Conservation (phyloP, 2,329 filamentous ascomycete genomes). For the Alternaria incomplexa region DNA sequence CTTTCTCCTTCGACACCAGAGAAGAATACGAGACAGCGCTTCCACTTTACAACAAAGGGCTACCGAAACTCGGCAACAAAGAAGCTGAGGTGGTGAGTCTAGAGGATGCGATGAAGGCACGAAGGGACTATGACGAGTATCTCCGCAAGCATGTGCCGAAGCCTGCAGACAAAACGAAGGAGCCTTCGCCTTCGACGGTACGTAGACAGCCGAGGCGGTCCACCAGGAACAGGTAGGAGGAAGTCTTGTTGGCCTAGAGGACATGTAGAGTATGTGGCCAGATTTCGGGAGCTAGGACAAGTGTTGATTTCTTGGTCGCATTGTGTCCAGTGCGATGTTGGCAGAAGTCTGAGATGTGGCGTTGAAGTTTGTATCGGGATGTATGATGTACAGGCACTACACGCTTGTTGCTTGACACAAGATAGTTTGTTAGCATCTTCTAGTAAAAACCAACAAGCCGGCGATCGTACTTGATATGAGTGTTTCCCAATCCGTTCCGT, state of each 20-base stretch:
- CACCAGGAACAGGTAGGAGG: background rate
- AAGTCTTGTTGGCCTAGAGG: background rate
- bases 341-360: background rate
- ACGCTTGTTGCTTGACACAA: background rate
- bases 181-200: background rate
- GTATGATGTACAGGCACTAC: background rate
- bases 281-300: background rate
- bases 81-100: background rate
- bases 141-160: background rate
- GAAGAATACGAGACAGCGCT: background rate
- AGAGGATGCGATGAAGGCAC: background rate
- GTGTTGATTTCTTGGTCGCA: background rate
- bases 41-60: background rate
- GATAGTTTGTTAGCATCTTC: background rate
- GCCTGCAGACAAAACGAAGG: background rate
- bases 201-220: background rate
- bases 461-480: background rate
- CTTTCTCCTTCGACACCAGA: background rate
- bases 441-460: background rate
- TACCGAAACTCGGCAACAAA: background rate
- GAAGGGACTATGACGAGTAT: background rate
- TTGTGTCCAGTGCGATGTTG: background rate
- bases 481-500: background rate
- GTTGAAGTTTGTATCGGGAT: background rate
- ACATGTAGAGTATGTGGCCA: background rate